phyloP scores from a whole-genome alignment of 805 yeast species.

The Spathaspora passalidarum region DNA sequence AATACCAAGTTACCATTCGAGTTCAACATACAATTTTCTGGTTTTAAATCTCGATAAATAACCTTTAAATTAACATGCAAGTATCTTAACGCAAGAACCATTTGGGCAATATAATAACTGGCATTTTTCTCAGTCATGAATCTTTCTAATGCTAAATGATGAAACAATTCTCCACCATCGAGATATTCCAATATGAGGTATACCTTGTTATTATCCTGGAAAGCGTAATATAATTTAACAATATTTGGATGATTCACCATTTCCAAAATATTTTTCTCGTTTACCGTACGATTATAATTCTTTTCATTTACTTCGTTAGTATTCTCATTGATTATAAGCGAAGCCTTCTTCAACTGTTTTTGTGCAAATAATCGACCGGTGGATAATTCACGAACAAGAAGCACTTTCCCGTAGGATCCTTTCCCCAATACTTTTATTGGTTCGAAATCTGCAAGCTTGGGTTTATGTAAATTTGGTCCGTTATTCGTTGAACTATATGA shows the following conservation, averaged over 20 bases:
- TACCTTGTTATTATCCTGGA: slow-evolving; percentile 43
- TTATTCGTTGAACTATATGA: slow-evolving; percentile 24
- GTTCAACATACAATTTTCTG: slow-evolving; percentile 45
- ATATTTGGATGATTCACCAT: slow-evolving; percentile 43
- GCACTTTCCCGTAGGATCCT: slow-evolving; percentile 44
- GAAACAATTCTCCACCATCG: slow-evolving; percentile 46
- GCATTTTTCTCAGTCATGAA: slow-evolving; percentile 32
- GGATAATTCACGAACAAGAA: slow-evolving; percentile 34
- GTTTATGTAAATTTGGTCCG: slow-evolving; percentile 16
- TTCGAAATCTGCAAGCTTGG: slow-evolving; percentile 35
- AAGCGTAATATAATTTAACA: slow-evolving; percentile 43
- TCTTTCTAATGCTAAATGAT: slow-evolving; percentile 29
- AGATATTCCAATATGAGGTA: slow-evolving; percentile 43
- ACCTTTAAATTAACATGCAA: slow-evolving; percentile 36
- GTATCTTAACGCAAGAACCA: slow-evolving; percentile 38
- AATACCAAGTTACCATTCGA: slow-evolving; percentile 39
- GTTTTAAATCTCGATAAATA: slow-evolving; percentile 43
- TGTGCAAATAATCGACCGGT: slow-evolving; percentile 42
- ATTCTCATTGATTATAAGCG: slow-evolving; percentile 30
- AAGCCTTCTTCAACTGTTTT: slow-evolving; percentile 40
- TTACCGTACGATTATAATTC: slow-evolving; percentile 37
- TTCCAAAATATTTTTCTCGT: slow-evolving; percentile 40
- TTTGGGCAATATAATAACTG: slow-evolving; percentile 41
- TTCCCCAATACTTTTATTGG: slow-evolving; percentile 43
- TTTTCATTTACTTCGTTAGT: slow-evolving; percentile 28